Percentiles rank a stretch among this genome's conserved stretches.
Evolutionary conservation across 306 rosid genomes (phyloP).

Genomic region (Sphenostylis stenocarpa): DNA sequence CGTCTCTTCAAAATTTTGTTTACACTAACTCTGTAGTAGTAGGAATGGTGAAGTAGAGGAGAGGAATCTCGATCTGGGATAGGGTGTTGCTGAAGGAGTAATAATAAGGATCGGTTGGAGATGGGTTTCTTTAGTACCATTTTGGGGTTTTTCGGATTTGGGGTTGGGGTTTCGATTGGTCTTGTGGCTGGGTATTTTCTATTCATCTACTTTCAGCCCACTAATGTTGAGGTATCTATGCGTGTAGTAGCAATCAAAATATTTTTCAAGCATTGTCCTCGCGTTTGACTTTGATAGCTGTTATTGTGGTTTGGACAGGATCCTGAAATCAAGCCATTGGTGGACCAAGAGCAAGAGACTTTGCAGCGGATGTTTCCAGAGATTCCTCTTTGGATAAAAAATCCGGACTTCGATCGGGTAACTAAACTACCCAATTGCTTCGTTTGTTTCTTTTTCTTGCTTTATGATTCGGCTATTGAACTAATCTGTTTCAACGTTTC

Average conservation of each 20-base stretch:
- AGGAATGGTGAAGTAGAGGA: constrained; percentile 5
- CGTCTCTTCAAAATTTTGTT: neutral
- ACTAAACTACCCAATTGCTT: neutral
- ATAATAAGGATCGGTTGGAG: constrained; percentile 4
- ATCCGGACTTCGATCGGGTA: constrained; percentile 92
- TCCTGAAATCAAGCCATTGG: constrained; percentile 63
- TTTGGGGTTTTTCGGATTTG: constrained; percentile 77
- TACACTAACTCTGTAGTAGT: neutral
- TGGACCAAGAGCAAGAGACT: constrained; percentile 59
- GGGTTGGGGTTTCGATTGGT: constrained; percentile 80
- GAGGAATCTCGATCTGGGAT: constrained; percentile 38
- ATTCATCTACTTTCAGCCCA: constrained; percentile 76
- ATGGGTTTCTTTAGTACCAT: constrained; percentile 84
- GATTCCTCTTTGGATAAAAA: constrained; percentile 88
- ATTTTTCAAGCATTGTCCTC: neutral
- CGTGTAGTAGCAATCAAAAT: neutral
- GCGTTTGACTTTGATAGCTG: neutral
- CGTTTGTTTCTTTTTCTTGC: neutral
- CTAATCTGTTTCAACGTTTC: neutral
- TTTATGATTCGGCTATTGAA: constrained; percentile 14
- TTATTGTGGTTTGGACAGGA: constrained; percentile 50
- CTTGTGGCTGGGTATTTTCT: constrained; percentile 74
- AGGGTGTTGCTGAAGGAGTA: neutral
- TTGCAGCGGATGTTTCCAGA: constrained; percentile 81
- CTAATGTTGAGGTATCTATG: constrained; percentile 57